Percentiles rank a stretch among this genome's conserved stretches.
phyloP scores from a whole-genome alignment of 208 protist species.

The Strigomonas galati region DNA sequence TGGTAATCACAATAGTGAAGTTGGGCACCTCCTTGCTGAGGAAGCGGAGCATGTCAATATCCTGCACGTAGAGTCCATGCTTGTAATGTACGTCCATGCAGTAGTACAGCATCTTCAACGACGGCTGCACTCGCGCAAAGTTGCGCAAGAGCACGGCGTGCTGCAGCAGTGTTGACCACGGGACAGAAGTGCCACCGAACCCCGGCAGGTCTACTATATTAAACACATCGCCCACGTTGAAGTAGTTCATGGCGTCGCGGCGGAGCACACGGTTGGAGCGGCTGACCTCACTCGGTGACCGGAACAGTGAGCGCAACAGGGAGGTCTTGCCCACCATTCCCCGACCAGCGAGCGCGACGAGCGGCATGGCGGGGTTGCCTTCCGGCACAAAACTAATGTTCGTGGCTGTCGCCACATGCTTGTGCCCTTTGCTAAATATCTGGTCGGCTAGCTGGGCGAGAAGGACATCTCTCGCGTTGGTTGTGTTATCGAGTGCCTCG shows the following conservation, averaged over 20 bases:
- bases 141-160: slow-evolving; percentile 83
- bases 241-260: slow-evolving; percentile 86
- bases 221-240: slow-evolving; percentile 82
- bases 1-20: slow-evolving; percentile 89
- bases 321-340: slow-evolving; percentile 70
- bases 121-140: slow-evolving; percentile 72
- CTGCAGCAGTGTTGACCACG: slow-evolving; percentile 78
- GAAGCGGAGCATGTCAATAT: slow-evolving; percentile 85
- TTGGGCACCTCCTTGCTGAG: slow-evolving; percentile 79
- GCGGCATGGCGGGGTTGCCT: slow-evolving; percentile 78
- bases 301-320: slow-evolving; percentile 79
- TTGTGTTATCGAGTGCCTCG: slow-evolving; percentile 26
- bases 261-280: slow-evolving; percentile 71
- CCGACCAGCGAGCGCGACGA: slow-evolving; percentile 73
- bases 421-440: slow-evolving; percentile 80
- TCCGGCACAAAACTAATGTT: slow-evolving; percentile 81
- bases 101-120: slow-evolving; percentile 90
- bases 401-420: slow-evolving; percentile 65
- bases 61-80: slow-evolving; percentile 80
- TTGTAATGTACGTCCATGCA: slow-evolving; percentile 90
- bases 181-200: slow-evolving; percentile 78
- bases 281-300: slow-evolving; percentile 54
- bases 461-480: slow-evolving; percentile 68
- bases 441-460: slow-evolving; percentile 77
- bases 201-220: slow-evolving; percentile 82